Base-by-base conservation (phyloP, 2,329 filamentous ascomycete species). In the Botrytis aclada region DNA sequence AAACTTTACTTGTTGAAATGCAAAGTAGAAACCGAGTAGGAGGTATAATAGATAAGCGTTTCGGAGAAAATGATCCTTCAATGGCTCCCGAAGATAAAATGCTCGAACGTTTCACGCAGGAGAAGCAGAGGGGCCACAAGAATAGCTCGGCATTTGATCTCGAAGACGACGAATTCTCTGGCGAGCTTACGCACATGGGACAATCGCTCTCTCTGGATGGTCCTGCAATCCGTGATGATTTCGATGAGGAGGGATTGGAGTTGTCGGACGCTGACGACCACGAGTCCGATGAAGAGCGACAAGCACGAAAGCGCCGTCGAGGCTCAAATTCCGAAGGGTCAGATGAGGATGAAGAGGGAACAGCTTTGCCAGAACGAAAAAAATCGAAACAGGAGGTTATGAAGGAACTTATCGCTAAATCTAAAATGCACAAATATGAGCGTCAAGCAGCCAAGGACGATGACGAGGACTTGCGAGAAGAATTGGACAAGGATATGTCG, bases 351-450 rank as follows among this genome's bases (percentile, higher is more conserved):
- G 86, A 84, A 4, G 84, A 83, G 5, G 85, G 85, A 9, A 85
- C 84, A 8, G 86, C 86, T 32, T 84, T 90, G 75, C 94, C 94
- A 0, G 92, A 95, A 78, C 88, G 92, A 74, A 98, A 97, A 82
- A 99, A 98, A 85, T 91, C 91, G 4, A 98, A 98, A 83, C 93
- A 96, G 71, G 96, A 99, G 82, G 93, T 99, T 67, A 98, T 98
- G 93, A 92, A 97, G 79, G 97, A 99, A 82, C 88, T 99, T 74
- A 98, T 99, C 77, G 93, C 95, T 74, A 99, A 99, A 83, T 98
- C 95, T 1, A 99, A 99, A 81, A 86, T 93, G 75, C 88, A 98
- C 87, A 98, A 97, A 83, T 95, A 95, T 80, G 95, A 98, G 83
- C 90, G 96, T 58, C 96, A 99, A 82, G 91, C 93, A 74, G 89